Evolutionary conservation across 441 rosid species (phyloP).

Genomic region (Populus trichocarpa): DNA sequence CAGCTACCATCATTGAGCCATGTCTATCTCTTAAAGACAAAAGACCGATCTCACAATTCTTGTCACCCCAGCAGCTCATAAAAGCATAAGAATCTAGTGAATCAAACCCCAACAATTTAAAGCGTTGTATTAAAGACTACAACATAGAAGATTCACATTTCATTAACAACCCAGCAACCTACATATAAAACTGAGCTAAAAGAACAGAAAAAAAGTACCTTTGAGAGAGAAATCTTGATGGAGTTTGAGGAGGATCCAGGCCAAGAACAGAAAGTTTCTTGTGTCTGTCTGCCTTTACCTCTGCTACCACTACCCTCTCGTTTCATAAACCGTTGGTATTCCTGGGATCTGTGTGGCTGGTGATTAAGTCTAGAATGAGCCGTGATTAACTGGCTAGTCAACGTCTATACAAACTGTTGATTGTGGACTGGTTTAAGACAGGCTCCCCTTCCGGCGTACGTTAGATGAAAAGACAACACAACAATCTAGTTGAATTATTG

Average conservation of each 20-base stretch:
- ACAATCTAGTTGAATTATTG: conserved; percentile 8
- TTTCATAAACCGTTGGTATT: conserved; percentile 35
- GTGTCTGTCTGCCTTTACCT: conserved; percentile 5
- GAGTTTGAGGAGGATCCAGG: not conserved
- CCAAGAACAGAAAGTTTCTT: not conserved
- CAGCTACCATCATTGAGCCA: conserved; percentile 10
- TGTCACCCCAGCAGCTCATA: not conserved
- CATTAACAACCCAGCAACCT: not conserved
- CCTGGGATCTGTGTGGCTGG: conserved; percentile 17
- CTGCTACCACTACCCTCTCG: conserved; percentile 7
- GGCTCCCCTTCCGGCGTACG: not conserved
- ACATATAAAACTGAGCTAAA: not conserved
- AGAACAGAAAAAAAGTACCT: conserved; percentile 21
- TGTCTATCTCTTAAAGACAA: not conserved
- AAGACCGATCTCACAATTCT: not conserved
- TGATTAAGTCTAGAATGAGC: conserved; percentile 33
- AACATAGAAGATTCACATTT: not conserved
- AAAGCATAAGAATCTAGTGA: not conserved
- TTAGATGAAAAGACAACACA: not conserved
- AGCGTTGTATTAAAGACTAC: not conserved
- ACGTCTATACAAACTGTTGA: not conserved
- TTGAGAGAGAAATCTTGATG: conserved; percentile 13
- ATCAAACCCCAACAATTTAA: not conserved
- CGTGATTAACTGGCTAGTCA: conserved; percentile 23
- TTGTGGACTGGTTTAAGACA: not conserved